These are phyloP conservation scores for Bretschneidera sinensis DNA, from an alignment of 345 rosid species.

Conservation along the genomic window DNA sequence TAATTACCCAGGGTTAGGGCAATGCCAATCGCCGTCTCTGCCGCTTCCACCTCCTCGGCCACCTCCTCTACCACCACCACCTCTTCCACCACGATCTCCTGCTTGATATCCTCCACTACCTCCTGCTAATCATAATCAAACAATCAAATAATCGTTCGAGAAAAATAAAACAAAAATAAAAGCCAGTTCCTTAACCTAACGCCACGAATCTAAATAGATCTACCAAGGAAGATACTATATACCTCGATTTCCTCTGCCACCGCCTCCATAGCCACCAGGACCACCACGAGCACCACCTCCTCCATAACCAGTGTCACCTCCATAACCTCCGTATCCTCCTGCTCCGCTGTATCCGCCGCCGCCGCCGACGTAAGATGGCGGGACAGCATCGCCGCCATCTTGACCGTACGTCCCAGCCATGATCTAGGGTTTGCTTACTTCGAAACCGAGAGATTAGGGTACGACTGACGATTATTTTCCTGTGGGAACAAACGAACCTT, in stretches of 20 bases:
- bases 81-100: conserved; percentile 74
- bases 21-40: conserved; percentile 94
- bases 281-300: conserved; percentile 43
- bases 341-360: conserved; percentile 40
- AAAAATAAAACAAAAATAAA: conserved; percentile 4
- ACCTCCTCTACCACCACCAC: conserved; percentile 55
- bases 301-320: too few species aligned
- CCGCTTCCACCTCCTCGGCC: conserved; percentile 74
- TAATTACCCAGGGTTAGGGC: conserved; percentile 85
- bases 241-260: conserved; percentile 59
- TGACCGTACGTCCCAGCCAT: conserved; percentile 87
- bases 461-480: background rate
- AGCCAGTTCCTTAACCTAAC: conserved; percentile 2
- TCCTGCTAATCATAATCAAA: conserved; percentile 27
- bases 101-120: conserved; percentile 59
- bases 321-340: too few species aligned
- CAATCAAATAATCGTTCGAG: conserved; percentile 3
- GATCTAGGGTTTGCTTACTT: conserved; percentile 28
- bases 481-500: background rate
- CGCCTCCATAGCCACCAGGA: conserved; percentile 41
- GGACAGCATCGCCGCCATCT: conserved; percentile 48
- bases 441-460: background rate
- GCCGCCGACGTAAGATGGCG: conserved; percentile 29
- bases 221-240: conserved; percentile 2
- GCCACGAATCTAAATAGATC: conserved; percentile 12